Evolutionary conservation across 1,284 basidiomycete genomes (phyloP).

Genomic region (Fomes fomentarius): DNA sequence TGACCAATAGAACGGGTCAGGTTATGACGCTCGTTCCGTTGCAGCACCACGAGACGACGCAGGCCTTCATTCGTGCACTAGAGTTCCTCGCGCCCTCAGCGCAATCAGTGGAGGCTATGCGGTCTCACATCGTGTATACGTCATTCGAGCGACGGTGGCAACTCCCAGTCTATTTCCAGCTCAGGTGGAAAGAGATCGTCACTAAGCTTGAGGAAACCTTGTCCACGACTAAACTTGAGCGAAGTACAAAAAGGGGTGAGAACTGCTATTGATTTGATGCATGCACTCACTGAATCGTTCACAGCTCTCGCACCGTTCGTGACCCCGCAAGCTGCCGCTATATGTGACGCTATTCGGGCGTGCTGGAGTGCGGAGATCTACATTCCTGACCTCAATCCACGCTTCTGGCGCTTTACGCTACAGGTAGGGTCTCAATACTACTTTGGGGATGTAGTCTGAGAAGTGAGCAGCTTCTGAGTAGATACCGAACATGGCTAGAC

Average conservation of each 20-base stretch:
- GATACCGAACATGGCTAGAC: constrained; percentile 79
- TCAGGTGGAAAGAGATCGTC: constrained; percentile 96
- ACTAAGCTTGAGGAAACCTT: constrained; percentile 73
- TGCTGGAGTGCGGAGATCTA: constrained; percentile 89
- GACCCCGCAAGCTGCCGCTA: constrained; percentile 65
- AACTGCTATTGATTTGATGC: not conserved
- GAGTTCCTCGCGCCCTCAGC: constrained; percentile 83
- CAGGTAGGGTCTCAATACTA: constrained; percentile 55
- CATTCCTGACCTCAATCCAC: constrained; percentile 77
- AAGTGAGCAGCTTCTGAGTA: constrained; percentile 64
- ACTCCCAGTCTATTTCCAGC: constrained; percentile 94
- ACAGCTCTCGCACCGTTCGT: constrained; percentile 44
- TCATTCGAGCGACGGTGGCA: constrained; percentile 92
- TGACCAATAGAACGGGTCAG: not conserved
- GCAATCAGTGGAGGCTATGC: constrained; percentile 70
- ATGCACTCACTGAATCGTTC: not conserved
- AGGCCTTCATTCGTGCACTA: constrained; percentile 84
- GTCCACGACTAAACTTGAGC: constrained; percentile 45
- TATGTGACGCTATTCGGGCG: constrained; percentile 73
- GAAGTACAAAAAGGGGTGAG: constrained; percentile 43
- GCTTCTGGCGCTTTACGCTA: constrained; percentile 88
- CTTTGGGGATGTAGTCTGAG: not conserved
- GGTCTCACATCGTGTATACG: constrained; percentile 69
- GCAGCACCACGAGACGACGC: constrained; percentile 83
- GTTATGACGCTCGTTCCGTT: not conserved